Percentiles rank a stretch among this genome's conserved stretches.
phyloP scores from a whole-genome alignment of 192 early-diverging fungal species.

The Gonapodya sp. region DNA sequence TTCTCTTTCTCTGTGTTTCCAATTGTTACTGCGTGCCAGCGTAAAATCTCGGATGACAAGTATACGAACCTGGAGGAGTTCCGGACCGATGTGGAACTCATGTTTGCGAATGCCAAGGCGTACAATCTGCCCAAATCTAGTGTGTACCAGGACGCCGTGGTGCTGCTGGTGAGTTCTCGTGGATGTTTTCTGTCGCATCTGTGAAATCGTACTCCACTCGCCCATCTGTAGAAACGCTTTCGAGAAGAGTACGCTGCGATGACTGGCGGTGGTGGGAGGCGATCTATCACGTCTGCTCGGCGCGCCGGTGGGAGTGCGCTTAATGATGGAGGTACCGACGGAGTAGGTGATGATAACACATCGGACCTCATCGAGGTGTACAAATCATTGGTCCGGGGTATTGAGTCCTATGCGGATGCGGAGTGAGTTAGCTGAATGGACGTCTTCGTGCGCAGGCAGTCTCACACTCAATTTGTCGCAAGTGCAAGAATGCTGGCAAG shows the following conservation, averaged over 20 bases:
- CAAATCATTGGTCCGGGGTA: not conserved
- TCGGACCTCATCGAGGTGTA: not conserved
- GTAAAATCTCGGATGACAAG: slow-evolving; percentile 21
- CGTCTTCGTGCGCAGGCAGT: too few relatives aligned
- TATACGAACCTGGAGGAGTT: slow-evolving; percentile 21
- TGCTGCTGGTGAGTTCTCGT: not conserved
- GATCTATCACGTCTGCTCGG: too few relatives aligned
- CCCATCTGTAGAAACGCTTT: not conserved
- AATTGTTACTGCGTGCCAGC: slow-evolving; percentile 18
- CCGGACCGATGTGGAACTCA: slow-evolving; percentile 28
- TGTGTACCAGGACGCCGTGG: slow-evolving; percentile 33
- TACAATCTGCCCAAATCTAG: slow-evolving; percentile 37
- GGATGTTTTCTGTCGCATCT: too few relatives aligned
- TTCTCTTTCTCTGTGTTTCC: too few relatives aligned
- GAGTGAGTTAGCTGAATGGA: too few relatives aligned
- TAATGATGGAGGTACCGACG: not conserved
- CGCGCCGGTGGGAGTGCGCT: too few relatives aligned
- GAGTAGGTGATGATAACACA: not conserved
- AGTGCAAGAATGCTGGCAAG: slow-evolving; percentile 57
- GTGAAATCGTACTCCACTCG: too few relatives aligned
- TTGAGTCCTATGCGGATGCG: not conserved
- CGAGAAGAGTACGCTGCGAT: not conserved
- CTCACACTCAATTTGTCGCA: too few relatives aligned
- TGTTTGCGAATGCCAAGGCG: slow-evolving; percentile 38
- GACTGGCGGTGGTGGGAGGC: not conserved